A percentile compares a stretch with the other conserved stretches of the same genome.
phyloP scores from a whole-genome alignment of 2,329 filamentous ascomycete species.

The Byssothecium circinans region DNA sequence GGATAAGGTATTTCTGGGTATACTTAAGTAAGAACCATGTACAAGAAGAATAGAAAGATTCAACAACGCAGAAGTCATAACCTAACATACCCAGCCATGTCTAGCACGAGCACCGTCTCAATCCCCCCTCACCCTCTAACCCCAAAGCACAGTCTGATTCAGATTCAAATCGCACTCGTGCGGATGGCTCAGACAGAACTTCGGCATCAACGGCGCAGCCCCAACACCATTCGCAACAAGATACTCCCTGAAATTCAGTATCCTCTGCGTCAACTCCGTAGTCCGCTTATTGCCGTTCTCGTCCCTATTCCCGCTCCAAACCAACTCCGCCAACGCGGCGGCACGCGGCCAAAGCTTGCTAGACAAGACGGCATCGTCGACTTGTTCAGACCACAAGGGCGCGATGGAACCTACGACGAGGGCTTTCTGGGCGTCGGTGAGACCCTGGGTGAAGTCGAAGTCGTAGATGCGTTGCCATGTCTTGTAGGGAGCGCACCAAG shows the following conservation, averaged over 20 bases:
- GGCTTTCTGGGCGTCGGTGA: constrained; percentile 50
- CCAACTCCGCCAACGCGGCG: constrained; percentile 58
- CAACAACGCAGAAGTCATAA: too few relatives aligned
- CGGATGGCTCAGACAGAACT: constrained; percentile 61
- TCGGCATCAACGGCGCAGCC: constrained; percentile 56
- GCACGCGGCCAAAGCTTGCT: constrained; percentile 60
- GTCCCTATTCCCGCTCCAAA: constrained; percentile 60
- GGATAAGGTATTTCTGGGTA: too few relatives aligned
- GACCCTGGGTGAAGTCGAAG: constrained; percentile 57
- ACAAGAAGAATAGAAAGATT: too few relatives aligned
- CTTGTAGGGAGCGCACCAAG: constrained; percentile 63
- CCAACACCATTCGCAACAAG: constrained; percentile 57
- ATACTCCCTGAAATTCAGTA: constrained; percentile 63
- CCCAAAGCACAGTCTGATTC: constrained; percentile 49
- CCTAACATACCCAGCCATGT: too few relatives aligned
- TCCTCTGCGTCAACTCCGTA: constrained; percentile 57
- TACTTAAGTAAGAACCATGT: too few relatives aligned
- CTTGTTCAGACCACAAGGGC: constrained; percentile 58
- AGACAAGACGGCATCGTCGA: constrained; percentile 56
- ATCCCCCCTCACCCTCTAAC: too few relatives aligned
- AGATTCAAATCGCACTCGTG: constrained; percentile 60
- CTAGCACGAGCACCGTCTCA: too few relatives aligned
- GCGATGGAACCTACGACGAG: constrained; percentile 57
- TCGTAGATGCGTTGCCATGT: constrained; percentile 64
- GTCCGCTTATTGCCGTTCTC: constrained; percentile 54